Conservation (phyloP, 2,329 filamentous ascomycete genomes). For the Plectosphaerella sp. region DNA sequence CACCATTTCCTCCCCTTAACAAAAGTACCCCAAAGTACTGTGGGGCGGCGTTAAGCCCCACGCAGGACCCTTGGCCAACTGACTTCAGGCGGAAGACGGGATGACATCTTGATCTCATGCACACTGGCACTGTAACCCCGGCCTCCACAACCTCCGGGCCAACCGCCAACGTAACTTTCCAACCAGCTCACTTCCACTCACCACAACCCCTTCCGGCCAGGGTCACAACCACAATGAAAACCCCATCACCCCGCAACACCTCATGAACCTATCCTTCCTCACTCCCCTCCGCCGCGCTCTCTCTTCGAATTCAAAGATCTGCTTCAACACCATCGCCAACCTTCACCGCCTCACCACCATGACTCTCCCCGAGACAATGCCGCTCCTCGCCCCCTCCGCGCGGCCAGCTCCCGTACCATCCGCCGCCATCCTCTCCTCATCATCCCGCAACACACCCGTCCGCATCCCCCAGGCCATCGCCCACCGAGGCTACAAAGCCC, state of each 20-base stretch:
- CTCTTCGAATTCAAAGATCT: background rate
- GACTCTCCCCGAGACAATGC: background rate
- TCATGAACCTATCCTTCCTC: too few relatives aligned
- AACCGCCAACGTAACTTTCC: background rate
- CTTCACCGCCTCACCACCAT: background rate
- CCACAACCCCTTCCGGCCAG: too few relatives aligned
- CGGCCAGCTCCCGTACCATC: background rate
- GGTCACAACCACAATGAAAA: too few relatives aligned
- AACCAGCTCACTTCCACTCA: too few relatives aligned
- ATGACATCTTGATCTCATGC: too few relatives aligned
- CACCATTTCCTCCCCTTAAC: too few relatives aligned
- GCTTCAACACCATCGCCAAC: background rate
- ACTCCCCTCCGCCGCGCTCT: too few relatives aligned
- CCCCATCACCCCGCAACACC: too few relatives aligned
- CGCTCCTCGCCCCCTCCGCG: background rate
- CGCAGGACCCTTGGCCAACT: too few relatives aligned
- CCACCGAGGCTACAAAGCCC: slow-evolving; percentile 74
- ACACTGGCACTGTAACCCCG: background rate
- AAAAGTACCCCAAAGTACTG: too few relatives aligned
- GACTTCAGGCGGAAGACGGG: too few relatives aligned
- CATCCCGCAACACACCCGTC: background rate
- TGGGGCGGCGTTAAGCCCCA: too few relatives aligned
- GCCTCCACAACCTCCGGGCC: background rate
- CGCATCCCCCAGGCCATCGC: slow-evolving; percentile 67
- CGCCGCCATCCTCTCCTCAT: background rate